Evolutionary conservation across 306 rosid genomes (phyloP).

Genomic region (Malus sylvestris): DNA sequence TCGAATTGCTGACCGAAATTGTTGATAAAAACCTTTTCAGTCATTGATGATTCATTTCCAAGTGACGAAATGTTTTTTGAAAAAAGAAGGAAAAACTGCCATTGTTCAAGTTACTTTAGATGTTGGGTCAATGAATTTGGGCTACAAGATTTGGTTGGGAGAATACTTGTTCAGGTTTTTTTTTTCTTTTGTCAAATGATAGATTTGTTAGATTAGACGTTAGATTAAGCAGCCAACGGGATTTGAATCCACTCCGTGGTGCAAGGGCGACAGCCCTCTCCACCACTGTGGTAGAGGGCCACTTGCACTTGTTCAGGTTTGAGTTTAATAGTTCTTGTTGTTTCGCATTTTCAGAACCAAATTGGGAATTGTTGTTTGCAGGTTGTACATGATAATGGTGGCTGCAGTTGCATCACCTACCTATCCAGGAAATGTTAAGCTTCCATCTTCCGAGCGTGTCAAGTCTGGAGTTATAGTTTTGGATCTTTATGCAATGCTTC

Average conservation of each 20-base stretch:
- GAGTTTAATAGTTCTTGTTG: no score
- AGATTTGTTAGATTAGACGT: no score
- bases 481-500: slow-evolving; percentile 25
- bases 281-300: no score
- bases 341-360: neutral
- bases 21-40: neutral
- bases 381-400: slow-evolving; percentile 30
- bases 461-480: slow-evolving; percentile 24
- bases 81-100: neutral
- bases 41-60: neutral
- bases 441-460: slow-evolving; percentile 15
- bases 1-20: neutral
- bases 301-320: neutral
- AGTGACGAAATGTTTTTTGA: neutral
- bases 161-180: neutral
- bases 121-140: neutral
- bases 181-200: no score
- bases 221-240: no score
- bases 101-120: neutral
- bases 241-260: no score
- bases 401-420: slow-evolving; percentile 17
- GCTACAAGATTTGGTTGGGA: neutral
- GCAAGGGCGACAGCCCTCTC: no score
- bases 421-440: slow-evolving; percentile 24
- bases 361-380: neutral